Conservation (phyloP, 768 basidiomycete species). For the Auriscalpium microsporum region DNA sequence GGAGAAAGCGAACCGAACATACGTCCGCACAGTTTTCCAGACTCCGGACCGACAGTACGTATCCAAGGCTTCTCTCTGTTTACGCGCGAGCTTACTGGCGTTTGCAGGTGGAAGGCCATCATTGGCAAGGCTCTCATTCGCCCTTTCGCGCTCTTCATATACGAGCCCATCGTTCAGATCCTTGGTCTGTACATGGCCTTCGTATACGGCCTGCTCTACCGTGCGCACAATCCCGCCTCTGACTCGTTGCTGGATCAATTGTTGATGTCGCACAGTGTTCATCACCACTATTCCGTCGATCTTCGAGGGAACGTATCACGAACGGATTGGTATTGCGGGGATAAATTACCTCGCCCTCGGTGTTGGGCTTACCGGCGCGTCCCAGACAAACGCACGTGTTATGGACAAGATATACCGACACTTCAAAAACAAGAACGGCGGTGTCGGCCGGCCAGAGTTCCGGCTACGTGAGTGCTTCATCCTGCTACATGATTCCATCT, state of each 20-base stretch:
- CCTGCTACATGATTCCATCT: no score
- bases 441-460: constrained; percentile 46
- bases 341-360: constrained; percentile 69
- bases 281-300: constrained; percentile 58
- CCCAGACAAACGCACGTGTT: constrained; percentile 44
- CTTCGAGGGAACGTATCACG: constrained; percentile 45
- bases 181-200: constrained; percentile 64
- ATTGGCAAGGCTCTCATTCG: constrained; percentile 47
- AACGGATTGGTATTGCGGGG: constrained; percentile 50
- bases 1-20: constrained; percentile 33
- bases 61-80: neutral
- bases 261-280: constrained; percentile 37
- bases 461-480: constrained; percentile 34
- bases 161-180: constrained; percentile 61
- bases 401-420: constrained; percentile 51
- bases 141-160: constrained; percentile 54
- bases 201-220: constrained; percentile 38
- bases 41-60: constrained; percentile 35
- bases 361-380: constrained; percentile 42
- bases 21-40: constrained; percentile 42
- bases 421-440: constrained; percentile 44
- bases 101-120: constrained; percentile 41
- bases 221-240: neutral
- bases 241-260: neutral
- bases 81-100: neutral